Conservation (phyloP, 768 basidiomycete genomes). For the Russula vinacea region DNA sequence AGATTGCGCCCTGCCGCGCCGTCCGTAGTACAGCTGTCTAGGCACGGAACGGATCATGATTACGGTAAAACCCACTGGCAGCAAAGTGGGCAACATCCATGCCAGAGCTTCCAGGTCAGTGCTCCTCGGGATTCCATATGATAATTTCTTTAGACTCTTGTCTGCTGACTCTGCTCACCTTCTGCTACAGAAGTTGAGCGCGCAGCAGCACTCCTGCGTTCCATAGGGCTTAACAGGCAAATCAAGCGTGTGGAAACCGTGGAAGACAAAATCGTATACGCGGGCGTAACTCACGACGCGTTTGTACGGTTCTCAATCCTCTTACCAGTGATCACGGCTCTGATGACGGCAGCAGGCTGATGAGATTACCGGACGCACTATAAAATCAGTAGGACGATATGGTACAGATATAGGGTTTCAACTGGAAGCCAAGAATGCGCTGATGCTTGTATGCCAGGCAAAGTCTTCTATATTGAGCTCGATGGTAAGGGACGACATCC, state of each 20-base stretch:
- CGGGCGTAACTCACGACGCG: conserved; percentile 50
- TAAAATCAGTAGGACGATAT: conserved; percentile 51
- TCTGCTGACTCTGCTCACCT: not conserved
- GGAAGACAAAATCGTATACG: conserved; percentile 62
- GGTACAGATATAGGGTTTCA: conserved; percentile 37
- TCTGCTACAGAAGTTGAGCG: conserved; percentile 59
- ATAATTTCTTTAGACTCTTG: not conserved
- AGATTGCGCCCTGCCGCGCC: no score
- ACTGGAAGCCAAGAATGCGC: not conserved
- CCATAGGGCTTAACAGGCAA: conserved; percentile 49
- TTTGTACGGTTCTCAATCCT: conserved; percentile 51
- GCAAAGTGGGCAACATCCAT: not conserved
- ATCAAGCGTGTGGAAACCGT: conserved; percentile 56
- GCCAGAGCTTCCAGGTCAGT: conserved; percentile 28
- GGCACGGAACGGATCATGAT: no score
- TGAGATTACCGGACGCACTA: conserved; percentile 50
- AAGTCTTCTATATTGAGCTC: conserved; percentile 65
- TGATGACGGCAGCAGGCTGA: conserved; percentile 43
- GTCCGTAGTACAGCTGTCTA: no score
- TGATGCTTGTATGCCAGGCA: conserved; percentile 40
- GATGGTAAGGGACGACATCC: conserved; percentile 60
- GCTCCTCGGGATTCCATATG: not conserved
- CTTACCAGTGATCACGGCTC: not conserved
- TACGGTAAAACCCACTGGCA: no score
- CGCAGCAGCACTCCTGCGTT: conserved; percentile 54